These are phyloP conservation scores for peach (Prunus persica) DNA, from an alignment of 306 rosid species.

Conservation along the genomic window DNA sequence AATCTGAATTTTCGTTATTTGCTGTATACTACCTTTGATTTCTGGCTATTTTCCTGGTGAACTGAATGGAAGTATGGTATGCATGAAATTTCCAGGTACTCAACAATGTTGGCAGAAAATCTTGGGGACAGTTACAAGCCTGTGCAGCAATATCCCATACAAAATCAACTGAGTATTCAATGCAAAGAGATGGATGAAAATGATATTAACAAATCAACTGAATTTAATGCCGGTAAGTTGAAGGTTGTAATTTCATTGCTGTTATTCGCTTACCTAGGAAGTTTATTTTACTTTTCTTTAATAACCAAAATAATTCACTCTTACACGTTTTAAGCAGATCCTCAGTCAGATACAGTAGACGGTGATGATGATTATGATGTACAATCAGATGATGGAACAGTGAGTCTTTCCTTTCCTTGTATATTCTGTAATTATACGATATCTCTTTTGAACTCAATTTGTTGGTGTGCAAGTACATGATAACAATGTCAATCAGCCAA, in stretches of 20 bases:
- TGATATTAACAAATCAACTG: constrained; percentile 37
- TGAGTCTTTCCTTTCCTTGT: constrained; percentile 30
- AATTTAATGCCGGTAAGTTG: constrained; percentile 60
- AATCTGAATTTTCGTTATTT: background rate
- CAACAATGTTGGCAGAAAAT: constrained; percentile 97
- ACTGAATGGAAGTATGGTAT: constrained; percentile 15
- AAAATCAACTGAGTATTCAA: constrained; percentile 35
- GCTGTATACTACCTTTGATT: background rate
- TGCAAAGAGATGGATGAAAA: constrained; percentile 40
- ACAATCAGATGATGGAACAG: constrained; percentile 62
- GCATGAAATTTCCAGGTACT: constrained; percentile 61
- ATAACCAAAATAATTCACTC: constrained; percentile 1
- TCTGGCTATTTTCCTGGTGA: constrained; percentile 4
- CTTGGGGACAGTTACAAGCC: constrained; percentile 73
- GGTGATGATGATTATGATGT: constrained; percentile 57
- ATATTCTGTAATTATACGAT: background rate
- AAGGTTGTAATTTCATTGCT: constrained; percentile 15
- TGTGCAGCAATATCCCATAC: constrained; percentile 39
- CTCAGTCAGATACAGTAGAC: constrained; percentile 22
- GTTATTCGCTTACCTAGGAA: constrained; percentile 8
- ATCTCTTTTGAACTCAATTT: constrained; percentile 7
- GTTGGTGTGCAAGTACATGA: background rate
- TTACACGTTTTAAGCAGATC: constrained; percentile 25
- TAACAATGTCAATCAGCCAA: constrained; percentile 1
- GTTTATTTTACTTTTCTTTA: constrained; percentile 14